Conservation (phyloP, 2,329 filamentous ascomycete species). For the Penicillium crustosum region DNA sequence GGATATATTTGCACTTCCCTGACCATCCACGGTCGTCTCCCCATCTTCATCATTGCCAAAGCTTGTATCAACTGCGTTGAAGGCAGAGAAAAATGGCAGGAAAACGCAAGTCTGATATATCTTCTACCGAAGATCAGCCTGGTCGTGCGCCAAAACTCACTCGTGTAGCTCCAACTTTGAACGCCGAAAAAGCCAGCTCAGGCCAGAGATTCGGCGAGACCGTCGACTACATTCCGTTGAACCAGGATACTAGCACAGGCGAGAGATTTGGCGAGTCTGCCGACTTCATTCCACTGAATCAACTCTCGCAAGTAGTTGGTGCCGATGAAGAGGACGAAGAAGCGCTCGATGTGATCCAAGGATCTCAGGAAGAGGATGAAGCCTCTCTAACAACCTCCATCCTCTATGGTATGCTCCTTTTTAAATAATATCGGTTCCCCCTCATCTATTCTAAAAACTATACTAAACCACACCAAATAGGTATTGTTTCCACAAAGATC, state of each 20-base stretch:
- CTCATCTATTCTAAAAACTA: not conserved
- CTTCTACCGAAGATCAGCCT: not conserved
- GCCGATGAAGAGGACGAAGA: slow-evolving; percentile 41
- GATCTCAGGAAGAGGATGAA: slow-evolving; percentile 38
- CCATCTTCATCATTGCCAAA: not conserved
- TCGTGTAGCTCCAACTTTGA: not conserved
- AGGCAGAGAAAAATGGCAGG: not conserved
- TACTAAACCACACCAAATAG: slow-evolving; percentile 21
- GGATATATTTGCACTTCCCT: not conserved
- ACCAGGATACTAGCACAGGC: slow-evolving; percentile 5
- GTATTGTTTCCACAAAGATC: slow-evolving; percentile 53
- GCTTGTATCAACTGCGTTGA: not conserved
- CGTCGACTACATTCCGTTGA: not conserved
- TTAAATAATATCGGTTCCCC: not conserved
- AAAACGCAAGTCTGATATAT: slow-evolving; percentile 2
- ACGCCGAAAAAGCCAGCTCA: slow-evolving; percentile 8
- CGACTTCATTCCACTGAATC: slow-evolving; percentile 34
- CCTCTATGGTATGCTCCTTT: slow-evolving; percentile 40
- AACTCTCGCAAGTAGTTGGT: slow-evolving; percentile 29
- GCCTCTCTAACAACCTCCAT: slow-evolving; percentile 35
- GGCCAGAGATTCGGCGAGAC: slow-evolving; percentile 32
- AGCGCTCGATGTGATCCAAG: slow-evolving; percentile 34
- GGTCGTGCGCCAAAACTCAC: not conserved
- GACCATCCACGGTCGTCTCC: too few species aligned
- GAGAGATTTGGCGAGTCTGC: slow-evolving; percentile 32